Conservation (phyloP, 140 eudicot species). For the Anethum foeniculum region DNA sequence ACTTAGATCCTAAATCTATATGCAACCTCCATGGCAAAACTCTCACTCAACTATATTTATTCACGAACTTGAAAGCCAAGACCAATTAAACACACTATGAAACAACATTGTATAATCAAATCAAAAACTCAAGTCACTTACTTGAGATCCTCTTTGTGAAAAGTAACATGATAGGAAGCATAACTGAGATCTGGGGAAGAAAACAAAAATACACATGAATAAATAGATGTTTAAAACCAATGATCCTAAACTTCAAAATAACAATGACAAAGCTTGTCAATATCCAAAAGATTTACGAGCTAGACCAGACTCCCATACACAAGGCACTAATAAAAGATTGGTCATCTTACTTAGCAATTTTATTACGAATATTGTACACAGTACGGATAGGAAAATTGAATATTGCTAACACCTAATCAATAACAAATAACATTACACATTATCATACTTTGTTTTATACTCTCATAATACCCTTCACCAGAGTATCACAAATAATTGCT, state of each 20-base stretch:
- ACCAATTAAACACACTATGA: neutral
- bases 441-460: neutral
- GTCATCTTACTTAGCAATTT: neutral
- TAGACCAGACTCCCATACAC: too few species aligned
- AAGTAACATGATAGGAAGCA: constrained; percentile 80
- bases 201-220: constrained; percentile 7
- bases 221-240: constrained; percentile 9
- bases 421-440: neutral
- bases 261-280: neutral
- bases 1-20: neutral
- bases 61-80: neutral
- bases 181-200: constrained; percentile 56
- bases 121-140: constrained; percentile 34
- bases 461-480: neutral
- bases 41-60: neutral
- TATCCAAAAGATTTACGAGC: too few species aligned
- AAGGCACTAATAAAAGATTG: neutral
- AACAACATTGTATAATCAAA: constrained; percentile 1
- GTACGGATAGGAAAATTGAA: neutral
- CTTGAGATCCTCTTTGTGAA: constrained; percentile 76
- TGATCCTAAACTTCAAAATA: neutral
- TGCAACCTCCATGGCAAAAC: neutral
- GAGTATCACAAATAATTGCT: too few species aligned
- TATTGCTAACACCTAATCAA: neutral
- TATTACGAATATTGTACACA: neutral